These are phyloP conservation scores for Acanthamoeba healyi DNA, from an alignment of 208 protist genomes.

Conservation along the genomic window DNA sequence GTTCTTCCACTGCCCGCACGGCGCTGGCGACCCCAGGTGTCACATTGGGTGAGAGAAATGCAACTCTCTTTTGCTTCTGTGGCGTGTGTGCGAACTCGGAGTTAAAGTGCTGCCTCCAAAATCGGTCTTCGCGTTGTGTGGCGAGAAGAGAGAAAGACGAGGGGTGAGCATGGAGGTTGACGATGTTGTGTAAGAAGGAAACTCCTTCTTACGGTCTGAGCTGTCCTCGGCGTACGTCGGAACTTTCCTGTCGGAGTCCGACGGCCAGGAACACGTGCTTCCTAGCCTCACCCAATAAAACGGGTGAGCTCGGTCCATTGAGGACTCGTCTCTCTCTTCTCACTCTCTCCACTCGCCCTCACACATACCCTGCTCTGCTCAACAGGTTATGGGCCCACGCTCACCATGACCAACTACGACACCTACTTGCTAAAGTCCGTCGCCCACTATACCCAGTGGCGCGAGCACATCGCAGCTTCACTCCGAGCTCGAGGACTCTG, in stretches of 20 bases:
- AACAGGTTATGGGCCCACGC: conserved; percentile 4
- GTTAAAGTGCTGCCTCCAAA: too few relatives aligned
- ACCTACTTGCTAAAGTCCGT: background rate
- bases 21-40: too few relatives aligned
- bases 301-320: too few relatives aligned
- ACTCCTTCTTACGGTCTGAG: background rate
- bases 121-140: too few relatives aligned
- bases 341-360: background rate
- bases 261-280: background rate
- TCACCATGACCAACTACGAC: background rate
- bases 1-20: too few relatives aligned
- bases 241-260: background rate
- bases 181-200: background rate
- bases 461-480: background rate
- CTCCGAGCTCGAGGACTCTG: background rate
- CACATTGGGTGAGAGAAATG: too few relatives aligned
- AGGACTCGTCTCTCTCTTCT: too few relatives aligned
- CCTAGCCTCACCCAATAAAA: too few relatives aligned
- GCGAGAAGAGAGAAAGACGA: too few relatives aligned
- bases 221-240: background rate
- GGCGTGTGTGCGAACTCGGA: too few relatives aligned
- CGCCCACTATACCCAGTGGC: background rate
- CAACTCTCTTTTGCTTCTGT: too few relatives aligned
- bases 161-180: too few relatives aligned
- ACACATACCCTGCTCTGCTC: background rate